A percentile compares a stretch with the other conserved stretches of the same genome.
phyloP scores from a whole-genome alignment of 768 basidiomycete genomes.

The Ramaria sp. region DNA sequence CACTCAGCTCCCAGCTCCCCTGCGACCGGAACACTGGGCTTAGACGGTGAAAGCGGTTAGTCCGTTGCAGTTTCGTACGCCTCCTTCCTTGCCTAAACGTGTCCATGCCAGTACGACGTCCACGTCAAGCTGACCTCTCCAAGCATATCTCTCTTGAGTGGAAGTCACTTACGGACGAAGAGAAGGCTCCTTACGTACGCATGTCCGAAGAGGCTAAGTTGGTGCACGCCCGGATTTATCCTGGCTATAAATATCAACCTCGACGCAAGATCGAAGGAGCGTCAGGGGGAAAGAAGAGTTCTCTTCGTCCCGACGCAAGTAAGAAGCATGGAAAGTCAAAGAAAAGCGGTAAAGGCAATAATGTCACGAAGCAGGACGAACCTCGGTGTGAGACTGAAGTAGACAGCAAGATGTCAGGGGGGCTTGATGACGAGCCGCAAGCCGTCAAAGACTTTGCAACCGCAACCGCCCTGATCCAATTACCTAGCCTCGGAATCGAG shows the following conservation, averaged over 20 bases:
- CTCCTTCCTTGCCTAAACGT: neutral
- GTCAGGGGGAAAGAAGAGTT: neutral
- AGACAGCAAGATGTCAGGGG: neutral
- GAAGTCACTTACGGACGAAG: constrained; percentile 56
- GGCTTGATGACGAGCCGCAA: neutral
- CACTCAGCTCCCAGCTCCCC: constrained; percentile 6
- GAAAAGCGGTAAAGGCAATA: constrained; percentile 1
- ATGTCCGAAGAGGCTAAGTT: constrained; percentile 37
- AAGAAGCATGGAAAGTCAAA: neutral
- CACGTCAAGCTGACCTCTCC: constrained; percentile 63
- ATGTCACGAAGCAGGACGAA: neutral
- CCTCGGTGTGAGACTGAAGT: neutral
- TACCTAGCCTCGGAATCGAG: neutral
- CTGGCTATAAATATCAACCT: constrained; percentile 56
- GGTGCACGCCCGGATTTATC: constrained; percentile 40
- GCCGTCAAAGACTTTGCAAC: neutral
- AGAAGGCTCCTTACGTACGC: constrained; percentile 38
- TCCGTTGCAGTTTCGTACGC: neutral
- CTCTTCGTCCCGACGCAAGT: neutral
- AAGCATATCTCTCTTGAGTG: constrained; percentile 78
- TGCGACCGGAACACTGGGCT: neutral
- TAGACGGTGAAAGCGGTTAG: constrained; percentile 6
- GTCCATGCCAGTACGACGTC: constrained; percentile 4
- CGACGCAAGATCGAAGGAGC: constrained; percentile 1
- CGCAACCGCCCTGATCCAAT: neutral